Evolutionary conservation across 345 rosid species (phyloP).

Genomic region (Acer saccharum): DNA sequence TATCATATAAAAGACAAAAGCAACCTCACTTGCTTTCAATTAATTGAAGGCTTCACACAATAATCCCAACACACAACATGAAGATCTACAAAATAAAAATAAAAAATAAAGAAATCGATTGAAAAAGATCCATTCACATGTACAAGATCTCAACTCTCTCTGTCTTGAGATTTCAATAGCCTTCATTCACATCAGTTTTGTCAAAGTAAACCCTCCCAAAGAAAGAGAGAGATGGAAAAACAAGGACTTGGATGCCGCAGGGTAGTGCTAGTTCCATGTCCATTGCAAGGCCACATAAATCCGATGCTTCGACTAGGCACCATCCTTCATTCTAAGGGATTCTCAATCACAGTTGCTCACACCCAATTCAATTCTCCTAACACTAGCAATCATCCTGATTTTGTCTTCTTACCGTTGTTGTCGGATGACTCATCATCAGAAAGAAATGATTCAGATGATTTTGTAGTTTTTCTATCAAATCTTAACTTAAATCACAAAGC

Average conservation of each 20-base stretch:
- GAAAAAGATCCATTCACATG: no score
- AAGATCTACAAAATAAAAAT: no score
- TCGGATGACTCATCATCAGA: not conserved
- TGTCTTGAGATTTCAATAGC: no score
- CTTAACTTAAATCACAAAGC: conserved; percentile 40
- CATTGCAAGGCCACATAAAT: conserved; percentile 47
- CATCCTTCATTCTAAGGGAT: conserved; percentile 5
- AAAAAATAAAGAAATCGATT: no score
- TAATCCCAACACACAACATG: no score
- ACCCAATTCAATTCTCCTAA: not conserved
- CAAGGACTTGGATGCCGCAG: not conserved
- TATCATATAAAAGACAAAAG: no score
- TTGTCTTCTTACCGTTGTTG: not conserved
- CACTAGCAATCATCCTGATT: not conserved
- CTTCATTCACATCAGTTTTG: no score
- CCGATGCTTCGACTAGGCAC: conserved; percentile 24
- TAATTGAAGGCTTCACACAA: no score
- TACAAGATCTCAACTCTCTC: no score
- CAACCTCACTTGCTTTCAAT: no score
- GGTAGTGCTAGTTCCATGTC: conserved; percentile 27
- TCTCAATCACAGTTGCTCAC: not conserved
- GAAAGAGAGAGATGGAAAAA: conserved; percentile 4
- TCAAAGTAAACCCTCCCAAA: no score
- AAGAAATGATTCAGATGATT: conserved; percentile 18
- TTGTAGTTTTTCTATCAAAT: conserved; percentile 13